Evolutionary conservation across 306 rosid species (phyloP).

Genomic region (Mucuna pruriens): DNA sequence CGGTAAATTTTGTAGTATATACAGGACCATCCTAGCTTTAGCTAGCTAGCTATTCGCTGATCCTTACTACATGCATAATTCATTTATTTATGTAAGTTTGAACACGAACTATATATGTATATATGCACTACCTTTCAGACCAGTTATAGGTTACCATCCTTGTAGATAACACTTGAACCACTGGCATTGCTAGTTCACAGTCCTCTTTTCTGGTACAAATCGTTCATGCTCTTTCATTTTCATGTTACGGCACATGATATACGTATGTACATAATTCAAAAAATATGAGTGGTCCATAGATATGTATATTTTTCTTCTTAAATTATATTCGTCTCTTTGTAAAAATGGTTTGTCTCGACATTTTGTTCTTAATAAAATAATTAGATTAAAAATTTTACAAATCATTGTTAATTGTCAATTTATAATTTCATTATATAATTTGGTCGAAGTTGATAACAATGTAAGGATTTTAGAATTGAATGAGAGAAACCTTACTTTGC

Average conservation of each 20-base stretch:
- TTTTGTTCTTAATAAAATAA: not conserved
- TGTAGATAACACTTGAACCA: conserved; percentile 2
- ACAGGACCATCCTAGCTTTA: conserved; percentile 41
- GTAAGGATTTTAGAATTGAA: not conserved
- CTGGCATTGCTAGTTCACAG: not conserved
- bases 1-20: not conserved
- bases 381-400: not conserved
- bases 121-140: conserved; percentile 9
- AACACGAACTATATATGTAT: not conserved
- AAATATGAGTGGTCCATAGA: conserved; percentile 1
- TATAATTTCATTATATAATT: not conserved
- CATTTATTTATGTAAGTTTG: not conserved
- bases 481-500: not conserved
- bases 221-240: conserved; percentile 29
- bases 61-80: not conserved
- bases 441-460: not conserved
- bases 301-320: not conserved
- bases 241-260: not conserved
- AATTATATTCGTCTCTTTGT: not conserved
- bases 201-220: conserved; percentile 4
- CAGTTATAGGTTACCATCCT: conserved; percentile 18
- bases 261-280: not conserved
- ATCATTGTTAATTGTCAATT: not conserved
- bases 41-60: conserved; percentile 31
- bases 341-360: not conserved